These are phyloP conservation scores for Phytophthora chlamydospora DNA, from an alignment of 352 stramenopile genomes.

Conservation along the genomic window DNA sequence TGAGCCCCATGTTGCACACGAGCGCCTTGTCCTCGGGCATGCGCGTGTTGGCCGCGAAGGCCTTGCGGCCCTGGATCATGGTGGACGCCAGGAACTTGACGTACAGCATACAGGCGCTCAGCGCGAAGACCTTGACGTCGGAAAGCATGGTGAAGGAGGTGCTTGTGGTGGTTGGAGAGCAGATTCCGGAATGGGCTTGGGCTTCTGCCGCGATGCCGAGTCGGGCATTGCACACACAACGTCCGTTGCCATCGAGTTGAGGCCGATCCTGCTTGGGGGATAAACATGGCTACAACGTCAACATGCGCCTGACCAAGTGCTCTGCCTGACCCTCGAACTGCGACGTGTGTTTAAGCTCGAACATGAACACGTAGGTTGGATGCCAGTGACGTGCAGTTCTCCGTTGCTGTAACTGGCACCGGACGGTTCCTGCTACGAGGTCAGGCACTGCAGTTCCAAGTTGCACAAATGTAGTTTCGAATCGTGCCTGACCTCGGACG, in stretches of 20 bases:
- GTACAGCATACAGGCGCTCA: conserved; percentile 58
- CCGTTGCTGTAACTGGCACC: neutral
- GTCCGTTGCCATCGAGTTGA: conserved; percentile 5
- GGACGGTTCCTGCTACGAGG: neutral
- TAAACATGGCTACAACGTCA: conserved; percentile 11
- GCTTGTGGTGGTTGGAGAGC: neutral
- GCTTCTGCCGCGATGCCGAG: neutral
- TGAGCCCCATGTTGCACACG: conserved; percentile 29
- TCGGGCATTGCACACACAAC: neutral
- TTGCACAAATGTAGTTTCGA: too few relatives aligned
- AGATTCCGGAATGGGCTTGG: conserved; percentile 24
- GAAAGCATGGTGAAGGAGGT: conserved; percentile 19
- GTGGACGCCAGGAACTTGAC: conserved; percentile 62
- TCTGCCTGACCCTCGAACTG: neutral
- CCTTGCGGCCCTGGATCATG: conserved; percentile 50
- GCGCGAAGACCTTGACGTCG: conserved; percentile 45
- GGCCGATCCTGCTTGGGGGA: conserved; percentile 5
- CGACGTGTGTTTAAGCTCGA: neutral
- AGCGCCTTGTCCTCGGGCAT: conserved; percentile 52
- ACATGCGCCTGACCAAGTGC: conserved; percentile 8
- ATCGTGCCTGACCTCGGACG: too few relatives aligned
- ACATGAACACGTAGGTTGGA: neutral
- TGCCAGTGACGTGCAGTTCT: conserved; percentile 13
- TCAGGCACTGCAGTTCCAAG: neutral
- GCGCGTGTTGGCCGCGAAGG: conserved; percentile 52